phyloP scores from a whole-genome alignment of 345 rosid genomes.

The Kandelia obovata region DNA sequence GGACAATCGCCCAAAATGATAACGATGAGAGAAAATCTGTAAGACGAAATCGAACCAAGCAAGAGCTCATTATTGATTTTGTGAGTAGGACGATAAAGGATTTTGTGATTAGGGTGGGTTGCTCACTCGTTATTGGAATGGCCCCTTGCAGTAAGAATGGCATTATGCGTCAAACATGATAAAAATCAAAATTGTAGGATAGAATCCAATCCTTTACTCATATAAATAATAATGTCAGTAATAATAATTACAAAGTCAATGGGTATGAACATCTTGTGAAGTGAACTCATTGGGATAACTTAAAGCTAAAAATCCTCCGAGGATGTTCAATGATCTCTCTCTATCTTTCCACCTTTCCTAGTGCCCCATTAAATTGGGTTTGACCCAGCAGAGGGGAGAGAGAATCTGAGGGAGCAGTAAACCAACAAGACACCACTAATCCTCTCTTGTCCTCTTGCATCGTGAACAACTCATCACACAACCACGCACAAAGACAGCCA shows the following conservation, averaged over 20 bases:
- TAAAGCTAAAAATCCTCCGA: no score
- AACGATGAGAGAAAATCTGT: not conserved
- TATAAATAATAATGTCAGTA: no score
- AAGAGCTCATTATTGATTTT: not conserved
- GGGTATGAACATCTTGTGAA: no score
- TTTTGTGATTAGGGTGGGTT: not conserved
- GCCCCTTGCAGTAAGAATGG: not conserved
- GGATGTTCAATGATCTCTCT: not conserved
- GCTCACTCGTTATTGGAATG: not conserved
- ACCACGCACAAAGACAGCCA: not conserved
- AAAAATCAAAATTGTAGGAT: not conserved
- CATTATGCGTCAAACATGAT: not conserved
- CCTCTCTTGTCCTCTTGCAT: not conserved
- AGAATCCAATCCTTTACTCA: no score
- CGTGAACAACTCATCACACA: not conserved
- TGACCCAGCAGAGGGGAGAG: not conserved
- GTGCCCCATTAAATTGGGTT: constrained; percentile 3
- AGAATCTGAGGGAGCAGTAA: not conserved
- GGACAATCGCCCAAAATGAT: not conserved
- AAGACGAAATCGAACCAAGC: not conserved
- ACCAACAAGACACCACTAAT: not conserved
- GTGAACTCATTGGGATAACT: no score
- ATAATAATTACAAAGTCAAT: no score
- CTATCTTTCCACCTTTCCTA: not conserved
- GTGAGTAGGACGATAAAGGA: not conserved